A percentile compares a stretch with the other conserved stretches of the same genome.
phyloP scores from a whole-genome alignment of 805 yeast species.

The Ogataea methylovora region DNA sequence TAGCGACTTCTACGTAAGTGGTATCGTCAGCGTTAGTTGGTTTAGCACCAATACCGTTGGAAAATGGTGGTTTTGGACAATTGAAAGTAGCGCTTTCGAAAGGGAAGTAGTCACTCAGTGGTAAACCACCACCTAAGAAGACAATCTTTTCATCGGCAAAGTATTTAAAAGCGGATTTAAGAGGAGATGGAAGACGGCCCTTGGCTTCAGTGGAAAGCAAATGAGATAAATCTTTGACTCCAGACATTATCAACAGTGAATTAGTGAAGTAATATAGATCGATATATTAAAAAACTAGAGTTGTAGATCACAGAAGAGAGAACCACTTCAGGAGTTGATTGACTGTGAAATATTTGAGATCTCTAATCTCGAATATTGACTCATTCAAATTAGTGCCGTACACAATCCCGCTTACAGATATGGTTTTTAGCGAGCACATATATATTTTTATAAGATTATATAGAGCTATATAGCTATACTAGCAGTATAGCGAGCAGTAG shows the following conservation, averaged over 20 bases:
- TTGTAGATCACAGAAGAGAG: no score
- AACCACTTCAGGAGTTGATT: no score
- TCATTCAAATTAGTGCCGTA: no score
- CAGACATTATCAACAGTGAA: background rate
- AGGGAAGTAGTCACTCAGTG: slow-evolving; percentile 87
- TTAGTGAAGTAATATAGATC: background rate
- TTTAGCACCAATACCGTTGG: slow-evolving; percentile 65
- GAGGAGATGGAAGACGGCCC: slow-evolving; percentile 67
- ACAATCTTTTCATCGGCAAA: slow-evolving; percentile 67
- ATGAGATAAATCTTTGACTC: slow-evolving; percentile 59
- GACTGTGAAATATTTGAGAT: no score
- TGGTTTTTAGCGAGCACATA: no score
- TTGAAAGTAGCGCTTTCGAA: slow-evolving; percentile 68
- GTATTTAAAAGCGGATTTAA: slow-evolving; percentile 80
- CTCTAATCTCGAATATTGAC: no score
- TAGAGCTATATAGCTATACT: no score
- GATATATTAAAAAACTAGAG: no score
- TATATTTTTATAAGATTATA: no score
- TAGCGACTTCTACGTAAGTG: slow-evolving; percentile 24
- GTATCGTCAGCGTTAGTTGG: slow-evolving; percentile 35
- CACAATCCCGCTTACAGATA: no score
- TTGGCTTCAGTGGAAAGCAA: slow-evolving; percentile 72
- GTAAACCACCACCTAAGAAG: slow-evolving; percentile 94
- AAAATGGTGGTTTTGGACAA: slow-evolving; percentile 75
- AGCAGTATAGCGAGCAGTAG: no score